Base-by-base conservation (phyloP, 2,329 filamentous ascomycete genomes). In the Aspergillus spinulosporus region DNA sequence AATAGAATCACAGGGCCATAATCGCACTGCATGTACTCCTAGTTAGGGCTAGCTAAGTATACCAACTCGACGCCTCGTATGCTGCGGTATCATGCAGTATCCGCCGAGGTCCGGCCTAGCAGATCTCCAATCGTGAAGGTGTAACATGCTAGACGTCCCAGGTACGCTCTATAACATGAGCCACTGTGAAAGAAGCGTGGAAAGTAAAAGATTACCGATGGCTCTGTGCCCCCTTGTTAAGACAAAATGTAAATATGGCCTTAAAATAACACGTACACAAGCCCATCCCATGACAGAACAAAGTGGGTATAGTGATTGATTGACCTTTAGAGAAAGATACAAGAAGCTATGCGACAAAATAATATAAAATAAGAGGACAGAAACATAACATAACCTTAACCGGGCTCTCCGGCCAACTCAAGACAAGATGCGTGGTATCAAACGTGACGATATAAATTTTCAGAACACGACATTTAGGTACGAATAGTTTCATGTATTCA, bases 371-470 rank as follows among this genome's bases (percentile, higher is more conserved):
- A 45, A 12, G 26, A 31, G 12, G 12, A 28, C 29, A 29, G 28
- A 12, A 45, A 45, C 5, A 47, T 11, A 11, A 32, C 29, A 48
- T 48, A 40, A 36, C 36, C 42, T 21, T 21, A 21, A 21, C 21
- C 21, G 31, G 14, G 48, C 31, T 15, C 14, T 56, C 8, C 29
- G 46, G 34, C 5, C 34, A 37, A 49, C 7, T 37, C 34, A 37
- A 52, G 14, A 44, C 11, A 56, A 49, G 56, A 40, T 55, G 49
- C 50, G 55, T 62, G 59, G 59, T 62, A 61, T 62, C 60, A 59
- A 61, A 55, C 43, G 49, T 46, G 54, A 57, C 32, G 43, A 56
- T 36, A 57, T 50, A 49, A 55, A 56, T 50, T 46, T 14, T 6
- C 11, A 49, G 52, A 47, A 7, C 47, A 54, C 49, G 49, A 31